These are phyloP conservation scores for Cytospora paraplurivora DNA, from an alignment of 2,329 filamentous ascomycete species.

Conservation along the genomic window DNA sequence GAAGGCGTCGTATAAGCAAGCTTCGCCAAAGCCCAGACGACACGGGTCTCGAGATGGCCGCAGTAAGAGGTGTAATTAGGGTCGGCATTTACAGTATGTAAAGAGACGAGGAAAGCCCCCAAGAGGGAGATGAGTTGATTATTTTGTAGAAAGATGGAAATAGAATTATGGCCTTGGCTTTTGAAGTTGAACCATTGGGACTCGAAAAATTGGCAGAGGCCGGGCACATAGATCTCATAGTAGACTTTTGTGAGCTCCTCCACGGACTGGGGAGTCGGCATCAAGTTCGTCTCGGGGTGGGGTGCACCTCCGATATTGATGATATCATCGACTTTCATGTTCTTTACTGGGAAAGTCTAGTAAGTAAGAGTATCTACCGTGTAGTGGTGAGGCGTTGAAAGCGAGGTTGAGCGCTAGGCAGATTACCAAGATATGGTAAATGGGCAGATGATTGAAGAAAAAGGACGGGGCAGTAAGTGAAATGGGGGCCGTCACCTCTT, in stretches of 20 bases:
- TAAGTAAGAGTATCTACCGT: slow-evolving; percentile 41
- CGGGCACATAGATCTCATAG: slow-evolving; percentile 71
- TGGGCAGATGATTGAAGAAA: slow-evolving; percentile 36
- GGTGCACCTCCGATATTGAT: slow-evolving; percentile 63
- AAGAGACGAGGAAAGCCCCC: slow-evolving; percentile 62
- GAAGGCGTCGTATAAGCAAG: slow-evolving; percentile 47
- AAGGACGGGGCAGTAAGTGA: slow-evolving; percentile 32
- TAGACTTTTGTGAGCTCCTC: slow-evolving; percentile 73
- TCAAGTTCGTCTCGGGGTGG: slow-evolving; percentile 54
- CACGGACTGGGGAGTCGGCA: slow-evolving; percentile 52
- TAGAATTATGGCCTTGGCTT: slow-evolving; percentile 45
- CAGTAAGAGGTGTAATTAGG: slow-evolving; percentile 56
- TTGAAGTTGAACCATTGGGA: slow-evolving; percentile 75
- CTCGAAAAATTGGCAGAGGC: slow-evolving; percentile 77
- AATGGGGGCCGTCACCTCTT: slow-evolving; percentile 53
- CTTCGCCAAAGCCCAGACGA: slow-evolving; percentile 62
- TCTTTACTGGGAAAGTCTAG: slow-evolving; percentile 54
- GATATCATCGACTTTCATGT: slow-evolving; percentile 74
- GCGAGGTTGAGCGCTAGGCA: slow-evolving; percentile 33
- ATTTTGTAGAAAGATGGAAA: slow-evolving; percentile 53
- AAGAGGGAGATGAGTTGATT: slow-evolving; percentile 66
- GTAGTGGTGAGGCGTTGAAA: slow-evolving; percentile 36
- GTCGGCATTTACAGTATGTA: slow-evolving; percentile 53
- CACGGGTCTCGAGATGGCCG: slow-evolving; percentile 56
- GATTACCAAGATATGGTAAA: slow-evolving; percentile 24